These are phyloP conservation scores for Mycothermus thermophilus DNA, from an alignment of 495 filamentous ascomycete species.

Conservation along the genomic window DNA sequence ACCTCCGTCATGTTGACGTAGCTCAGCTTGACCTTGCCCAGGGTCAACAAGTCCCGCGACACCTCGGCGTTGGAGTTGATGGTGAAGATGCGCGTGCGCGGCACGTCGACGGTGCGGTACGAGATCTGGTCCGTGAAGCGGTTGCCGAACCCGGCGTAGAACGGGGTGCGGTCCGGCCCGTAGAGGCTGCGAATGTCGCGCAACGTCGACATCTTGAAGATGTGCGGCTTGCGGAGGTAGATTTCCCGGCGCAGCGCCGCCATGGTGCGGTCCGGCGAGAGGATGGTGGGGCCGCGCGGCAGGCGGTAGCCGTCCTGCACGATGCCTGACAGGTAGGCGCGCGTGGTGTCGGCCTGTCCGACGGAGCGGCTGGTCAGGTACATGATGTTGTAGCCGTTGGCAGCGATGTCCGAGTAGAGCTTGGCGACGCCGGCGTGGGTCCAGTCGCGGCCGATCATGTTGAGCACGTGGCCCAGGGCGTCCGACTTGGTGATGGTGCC, in stretches of 20 bases:
- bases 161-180: conserved; percentile 62
- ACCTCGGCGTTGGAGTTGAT: conserved; percentile 98
- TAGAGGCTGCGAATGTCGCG: conserved; percentile 87
- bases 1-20: conserved; percentile 95
- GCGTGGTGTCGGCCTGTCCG: conserved; percentile 82
- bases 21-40: conserved; percentile 92
- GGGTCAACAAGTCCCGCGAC: conserved; percentile 72
- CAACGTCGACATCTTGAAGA: conserved; percentile 98
- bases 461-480: conserved; percentile 91
- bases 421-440: conserved; percentile 95
- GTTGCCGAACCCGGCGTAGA: conserved; percentile 96
- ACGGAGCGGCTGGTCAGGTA: conserved; percentile 92
- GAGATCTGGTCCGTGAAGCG: conserved; percentile 90
- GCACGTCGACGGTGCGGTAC: conserved; percentile 91
- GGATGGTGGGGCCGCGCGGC: conserved; percentile 82
- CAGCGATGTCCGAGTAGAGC: conserved; percentile 86
- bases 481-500: conserved; percentile 99
- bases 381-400: conserved; percentile 97
- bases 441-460: conserved; percentile 97
- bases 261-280: conserved; percentile 90
- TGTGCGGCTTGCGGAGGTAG: conserved; percentile 90
- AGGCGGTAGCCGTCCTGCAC: conserved; percentile 74
- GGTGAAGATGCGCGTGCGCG: conserved; percentile 86
- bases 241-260: conserved; percentile 89
- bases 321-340: conserved; percentile 82